A percentile compares a stretch with the other conserved stretches of the same genome.
These are phyloP conservation scores for Pelagomonas calceolata DNA, from an alignment of 108 stramenopile species.

Conservation along the genomic window DNA sequence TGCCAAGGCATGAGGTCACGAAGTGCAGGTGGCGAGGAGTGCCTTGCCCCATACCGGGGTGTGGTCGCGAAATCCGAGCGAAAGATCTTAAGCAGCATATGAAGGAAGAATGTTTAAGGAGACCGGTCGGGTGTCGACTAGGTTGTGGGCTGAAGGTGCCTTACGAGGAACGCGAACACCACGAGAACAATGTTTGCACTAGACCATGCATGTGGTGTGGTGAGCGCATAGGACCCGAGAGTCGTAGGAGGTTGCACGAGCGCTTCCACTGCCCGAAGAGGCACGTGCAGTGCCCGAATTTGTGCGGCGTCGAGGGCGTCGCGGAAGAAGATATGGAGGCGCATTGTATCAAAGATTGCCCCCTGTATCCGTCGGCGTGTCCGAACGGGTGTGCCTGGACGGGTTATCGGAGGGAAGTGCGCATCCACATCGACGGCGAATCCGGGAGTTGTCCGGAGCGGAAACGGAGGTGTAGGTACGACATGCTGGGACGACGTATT, in stretches of 20 bases:
- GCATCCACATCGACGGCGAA: constrained; percentile 4
- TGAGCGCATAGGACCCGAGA: constrained; percentile 5
- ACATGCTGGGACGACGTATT: constrained; percentile 1
- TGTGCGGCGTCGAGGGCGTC: neutral
- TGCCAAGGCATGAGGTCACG: neutral
- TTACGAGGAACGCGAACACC: neutral
- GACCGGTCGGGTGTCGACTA: neutral
- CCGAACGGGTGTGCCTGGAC: neutral
- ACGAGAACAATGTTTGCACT: constrained; percentile 8
- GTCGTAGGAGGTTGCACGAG: constrained; percentile 4
- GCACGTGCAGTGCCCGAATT: constrained; percentile 8
- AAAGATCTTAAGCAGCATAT: neutral
- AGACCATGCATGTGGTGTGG: constrained; percentile 10
- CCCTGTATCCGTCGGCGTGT: neutral
- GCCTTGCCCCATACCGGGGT: neutral
- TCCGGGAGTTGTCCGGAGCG: constrained; percentile 2
- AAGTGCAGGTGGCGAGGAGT: neutral
- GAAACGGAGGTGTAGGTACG: constrained; percentile 2
- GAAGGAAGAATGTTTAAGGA: neutral
- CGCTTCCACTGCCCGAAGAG: constrained; percentile 6
- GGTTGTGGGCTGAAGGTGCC: neutral
- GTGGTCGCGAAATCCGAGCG: neutral
- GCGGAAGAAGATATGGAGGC: neutral
- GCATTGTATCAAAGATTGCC: neutral
- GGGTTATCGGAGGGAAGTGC: neutral